Base-by-base conservation (phyloP, 1,139 yeast genomes). In the Kurtzmaniella natalensis region DNA sequence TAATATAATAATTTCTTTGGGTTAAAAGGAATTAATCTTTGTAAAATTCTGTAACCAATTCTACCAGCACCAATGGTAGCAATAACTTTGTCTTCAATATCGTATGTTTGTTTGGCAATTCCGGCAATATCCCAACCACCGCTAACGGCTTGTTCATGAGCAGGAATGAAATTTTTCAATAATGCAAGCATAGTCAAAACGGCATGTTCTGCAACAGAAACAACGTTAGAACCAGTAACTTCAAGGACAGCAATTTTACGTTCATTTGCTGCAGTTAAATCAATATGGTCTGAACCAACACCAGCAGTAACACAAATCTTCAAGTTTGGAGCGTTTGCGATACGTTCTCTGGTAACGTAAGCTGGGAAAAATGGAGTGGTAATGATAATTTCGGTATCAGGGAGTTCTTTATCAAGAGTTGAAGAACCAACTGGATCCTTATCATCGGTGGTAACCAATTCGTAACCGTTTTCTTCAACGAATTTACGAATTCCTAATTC, bases 311-410 rank as follows among this genome's bases (percentile, higher is more conserved):
- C 67, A 43, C 82, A 70, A 38, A 81, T 55, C 64, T 82, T 83
- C 59, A 84, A 72, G 42, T 83, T 82, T 53, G 80, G 79, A 32
- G 94, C 92, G 53, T 76, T 74, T 34, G 61, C 78, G 44, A 84
- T 70, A 48, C 94, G 70, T 48, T 77, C 81, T 39, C 66, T 65
- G 35, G 81, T 76, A 52, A 84, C 67, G 59, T 84, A 84, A 22
- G 82, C 94, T 7, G 94, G 94, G 64, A 74, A 86, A 70, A 84
- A 84, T 3, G 94, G 94, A 18, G 92, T 82, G 34, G 92, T 79
- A 59, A 84, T 83, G 50, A 84, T 73, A 36, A 84, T 64, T 47
- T 84, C 94, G 5, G 89, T 83, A 40, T 78, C 87, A 32, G 66
- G 74, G 51, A 83, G 71, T 43, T 81, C 71, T 51, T 71, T 65